Conservation (phyloP, 2,329 filamentous ascomycete genomes). For the Sphaerulina populicola region DNA sequence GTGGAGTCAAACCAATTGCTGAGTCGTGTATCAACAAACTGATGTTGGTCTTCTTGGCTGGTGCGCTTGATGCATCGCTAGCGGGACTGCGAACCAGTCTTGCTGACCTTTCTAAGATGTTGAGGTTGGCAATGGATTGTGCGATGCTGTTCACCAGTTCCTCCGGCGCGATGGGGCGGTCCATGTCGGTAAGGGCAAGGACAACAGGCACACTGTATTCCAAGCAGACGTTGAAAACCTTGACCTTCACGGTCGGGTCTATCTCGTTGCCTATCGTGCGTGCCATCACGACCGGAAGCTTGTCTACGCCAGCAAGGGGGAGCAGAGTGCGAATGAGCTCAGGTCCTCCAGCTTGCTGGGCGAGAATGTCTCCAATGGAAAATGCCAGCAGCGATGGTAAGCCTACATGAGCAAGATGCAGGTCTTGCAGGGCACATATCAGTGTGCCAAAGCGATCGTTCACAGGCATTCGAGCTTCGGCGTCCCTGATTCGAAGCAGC, state of each 20-base stretch:
- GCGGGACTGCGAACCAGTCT: conserved; percentile 24
- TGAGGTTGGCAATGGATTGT: conserved; percentile 55
- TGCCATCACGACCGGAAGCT: conserved; percentile 67
- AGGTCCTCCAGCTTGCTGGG: conserved; percentile 48
- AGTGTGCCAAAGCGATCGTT: conserved; percentile 59
- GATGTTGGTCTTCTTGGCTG: conserved; percentile 46
- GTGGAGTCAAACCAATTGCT: conserved; percentile 74
- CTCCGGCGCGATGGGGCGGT: conserved; percentile 26
- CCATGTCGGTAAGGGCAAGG: conserved; percentile 67
- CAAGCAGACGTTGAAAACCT: conserved; percentile 71
- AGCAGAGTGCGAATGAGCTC: conserved; percentile 61
- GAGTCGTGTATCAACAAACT: conserved; percentile 75
- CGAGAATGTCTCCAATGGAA: conserved; percentile 61
- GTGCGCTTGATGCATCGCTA: conserved; percentile 24
- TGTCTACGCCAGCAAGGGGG: conserved; percentile 33
- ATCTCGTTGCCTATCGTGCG: conserved; percentile 90
- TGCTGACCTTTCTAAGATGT: conserved; percentile 53
- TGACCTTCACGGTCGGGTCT: conserved; percentile 81
- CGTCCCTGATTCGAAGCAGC: conserved; percentile 56
- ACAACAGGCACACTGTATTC: conserved; percentile 84
- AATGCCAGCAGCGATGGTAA: conserved; percentile 74
- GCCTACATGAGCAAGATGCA: conserved; percentile 73
- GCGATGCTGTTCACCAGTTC: conserved; percentile 69
- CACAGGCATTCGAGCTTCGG: conserved; percentile 55
- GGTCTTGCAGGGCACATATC: conserved; percentile 51